Conservation (phyloP, 768 basidiomycete genomes). For the Thelephora aurantiotincta region DNA sequence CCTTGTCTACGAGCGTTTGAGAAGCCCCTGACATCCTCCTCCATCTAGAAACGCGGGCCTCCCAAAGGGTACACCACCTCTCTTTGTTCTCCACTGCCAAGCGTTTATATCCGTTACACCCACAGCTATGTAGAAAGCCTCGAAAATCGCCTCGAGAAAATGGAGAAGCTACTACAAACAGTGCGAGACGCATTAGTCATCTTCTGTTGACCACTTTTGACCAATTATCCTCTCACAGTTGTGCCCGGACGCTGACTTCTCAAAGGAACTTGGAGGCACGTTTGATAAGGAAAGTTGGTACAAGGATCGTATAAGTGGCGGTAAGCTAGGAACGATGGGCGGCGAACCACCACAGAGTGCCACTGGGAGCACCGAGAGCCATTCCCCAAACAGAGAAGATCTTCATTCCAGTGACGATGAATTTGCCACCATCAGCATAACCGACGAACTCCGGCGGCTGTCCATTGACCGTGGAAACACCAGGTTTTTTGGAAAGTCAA, state of each 20-base stretch:
- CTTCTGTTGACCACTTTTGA: background rate
- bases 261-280: conserved; percentile 37
- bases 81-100: background rate
- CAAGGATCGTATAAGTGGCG: conserved; percentile 4
- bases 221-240: conserved; percentile 25
- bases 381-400: conserved; percentile 10
- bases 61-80: conserved; percentile 39
- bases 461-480: conserved; percentile 13
- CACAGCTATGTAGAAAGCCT: conserved; percentile 24
- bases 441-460: conserved; percentile 17
- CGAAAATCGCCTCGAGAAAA: conserved; percentile 28
- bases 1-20: background rate
- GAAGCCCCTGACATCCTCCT: background rate
- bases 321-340: conserved; percentile 9
- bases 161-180: conserved; percentile 24
- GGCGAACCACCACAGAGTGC: conserved; percentile 5
- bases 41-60: conserved; percentile 35
- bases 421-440: conserved; percentile 13
- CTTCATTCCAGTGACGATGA: conserved; percentile 17
- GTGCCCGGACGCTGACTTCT: conserved; percentile 48
- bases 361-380: conserved; percentile 6
- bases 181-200: conserved; percentile 11
- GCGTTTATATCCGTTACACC: background rate
- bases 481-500: conserved; percentile 29
- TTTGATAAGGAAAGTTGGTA: conserved; percentile 27